Percentiles rank a stretch among this genome's conserved stretches.
These are phyloP conservation scores for Dacryopinax spathularia DNA, from an alignment of 768 basidiomycete species.

Conservation along the genomic window DNA sequence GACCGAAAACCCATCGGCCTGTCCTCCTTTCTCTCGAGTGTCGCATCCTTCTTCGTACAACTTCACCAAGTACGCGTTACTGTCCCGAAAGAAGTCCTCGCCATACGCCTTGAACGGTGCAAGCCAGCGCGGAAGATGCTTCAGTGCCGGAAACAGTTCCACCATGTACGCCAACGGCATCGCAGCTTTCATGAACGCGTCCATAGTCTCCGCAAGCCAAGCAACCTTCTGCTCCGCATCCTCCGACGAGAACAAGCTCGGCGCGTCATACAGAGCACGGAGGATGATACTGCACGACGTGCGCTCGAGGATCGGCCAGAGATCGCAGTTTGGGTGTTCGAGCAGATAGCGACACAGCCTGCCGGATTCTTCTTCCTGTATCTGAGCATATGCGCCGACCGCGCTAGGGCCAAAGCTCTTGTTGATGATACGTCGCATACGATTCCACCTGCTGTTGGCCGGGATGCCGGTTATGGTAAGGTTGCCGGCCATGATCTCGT, in stretches of 20 bases:
- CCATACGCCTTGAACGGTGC: background rate
- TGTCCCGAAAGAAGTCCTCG: background rate
- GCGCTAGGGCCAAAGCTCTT: background rate
- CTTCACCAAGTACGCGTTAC: background rate
- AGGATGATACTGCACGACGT: background rate
- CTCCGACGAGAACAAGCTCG: background rate
- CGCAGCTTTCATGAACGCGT: background rate
- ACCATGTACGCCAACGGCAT: background rate
- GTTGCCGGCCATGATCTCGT: background rate
- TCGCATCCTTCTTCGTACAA: background rate
- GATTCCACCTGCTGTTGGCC: background rate
- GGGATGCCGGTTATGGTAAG: background rate
- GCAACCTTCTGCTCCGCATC: background rate
- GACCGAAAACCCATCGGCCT: background rate
- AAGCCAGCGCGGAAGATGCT: background rate
- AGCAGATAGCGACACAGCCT: background rate
- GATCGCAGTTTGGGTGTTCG: background rate
- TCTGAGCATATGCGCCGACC: background rate
- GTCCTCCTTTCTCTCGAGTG: background rate
- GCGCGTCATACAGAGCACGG: background rate
- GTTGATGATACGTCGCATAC: background rate
- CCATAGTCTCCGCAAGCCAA: background rate
- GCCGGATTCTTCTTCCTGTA: background rate
- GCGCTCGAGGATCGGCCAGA: background rate
- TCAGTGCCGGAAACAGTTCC: background rate